Evolutionary conservation across 192 early-diverging fungal species (phyloP).

Genomic region (Coemansia sp.): DNA sequence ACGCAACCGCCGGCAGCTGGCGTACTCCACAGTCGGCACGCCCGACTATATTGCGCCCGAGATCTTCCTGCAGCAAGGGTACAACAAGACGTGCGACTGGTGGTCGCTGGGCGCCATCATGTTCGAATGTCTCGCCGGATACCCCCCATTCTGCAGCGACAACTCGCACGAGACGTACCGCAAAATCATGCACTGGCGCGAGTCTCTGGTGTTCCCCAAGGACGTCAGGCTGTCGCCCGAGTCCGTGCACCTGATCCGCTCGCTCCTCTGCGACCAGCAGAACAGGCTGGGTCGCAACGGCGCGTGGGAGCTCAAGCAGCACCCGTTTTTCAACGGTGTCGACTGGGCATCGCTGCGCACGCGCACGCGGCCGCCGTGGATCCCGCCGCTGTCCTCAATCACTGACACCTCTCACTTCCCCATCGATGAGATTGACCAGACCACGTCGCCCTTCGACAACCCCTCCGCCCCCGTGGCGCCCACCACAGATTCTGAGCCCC

Average conservation of each 20-base stretch:
- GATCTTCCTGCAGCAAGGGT: constrained; percentile 91
- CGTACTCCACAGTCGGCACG: constrained; percentile 97
- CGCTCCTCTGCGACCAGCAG: constrained; percentile 85
- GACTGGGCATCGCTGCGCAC: constrained; percentile 86
- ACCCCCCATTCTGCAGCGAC: constrained; percentile 97
- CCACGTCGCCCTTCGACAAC: constrained; percentile 57
- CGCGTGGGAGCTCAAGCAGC: constrained; percentile 80
- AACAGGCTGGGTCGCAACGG: constrained; percentile 84
- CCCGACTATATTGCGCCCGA: constrained; percentile 99
- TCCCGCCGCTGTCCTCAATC: constrained; percentile 88
- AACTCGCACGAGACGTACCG: constrained; percentile 94
- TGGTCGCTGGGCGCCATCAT: constrained; percentile 99
- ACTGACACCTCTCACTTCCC: constrained; percentile 99
- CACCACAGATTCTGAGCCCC: constrained; percentile 43
- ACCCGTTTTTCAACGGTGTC: constrained; percentile 94
- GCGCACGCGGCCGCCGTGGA: constrained; percentile 80
- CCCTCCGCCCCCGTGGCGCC: background rate
- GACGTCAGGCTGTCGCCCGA: constrained; percentile 89
- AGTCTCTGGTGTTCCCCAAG: constrained; percentile 87
- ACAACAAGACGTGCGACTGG: constrained; percentile 98
- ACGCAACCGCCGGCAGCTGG: constrained; percentile 90
- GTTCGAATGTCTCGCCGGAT: constrained; percentile 98
- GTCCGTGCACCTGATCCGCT: constrained; percentile 88
- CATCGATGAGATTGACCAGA: constrained; percentile 85
- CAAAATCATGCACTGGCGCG: constrained; percentile 97